Evolutionary conservation across 2,329 filamentous ascomycete species (phyloP), one percentile per base, ranked within the genome.

Genomic region (Epichloe sylvatica): DNA sequence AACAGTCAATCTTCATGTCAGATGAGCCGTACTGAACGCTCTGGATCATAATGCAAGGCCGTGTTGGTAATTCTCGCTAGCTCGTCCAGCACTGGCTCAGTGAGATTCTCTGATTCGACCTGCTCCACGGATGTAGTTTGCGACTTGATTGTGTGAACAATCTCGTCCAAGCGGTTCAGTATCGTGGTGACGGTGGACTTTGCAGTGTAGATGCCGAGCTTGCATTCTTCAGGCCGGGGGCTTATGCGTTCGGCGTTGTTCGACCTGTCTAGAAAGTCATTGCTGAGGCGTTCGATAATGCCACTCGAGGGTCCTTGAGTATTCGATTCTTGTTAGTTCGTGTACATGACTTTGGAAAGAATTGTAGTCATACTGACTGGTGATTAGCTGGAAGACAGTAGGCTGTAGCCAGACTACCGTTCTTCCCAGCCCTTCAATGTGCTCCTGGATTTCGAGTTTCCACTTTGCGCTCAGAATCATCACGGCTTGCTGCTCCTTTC

Each of bases 381-480:
- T 62, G 23, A 79, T 60, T 4, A 76, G 65, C 34, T 60, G 54
- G 52, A 76, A 75, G 47, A 71, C 65, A 1, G 61, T 49, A 12
- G 65, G 64, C 12, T 60, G 57, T 19, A 78, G 54, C 52, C 56
- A 63, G 6, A 78, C 51, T 2, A 60, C 61, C 1, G 67, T 57
- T 34, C 63, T 61, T 5, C 76, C 76, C 3, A 69, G 57, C 5
- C 63, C 64, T 19, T 69, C 64, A 13, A 69, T 57, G 15, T 73
- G 58, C 53, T 77, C 72, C 49, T 67, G 63, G 2, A 72, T 67
- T 8, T 70, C 65, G n/a, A 80, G 54, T 3, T 64, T 67, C 77
- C 77, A 80, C 51, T 67, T 70, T 23, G 68, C 60, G 12, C 67
- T 66, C 64, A 80, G 64, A 48, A 80, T 61, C 49, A 61, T 62